Base-by-base conservation (phyloP, 345 rosid species). In the Fremontodendron californicum region DNA sequence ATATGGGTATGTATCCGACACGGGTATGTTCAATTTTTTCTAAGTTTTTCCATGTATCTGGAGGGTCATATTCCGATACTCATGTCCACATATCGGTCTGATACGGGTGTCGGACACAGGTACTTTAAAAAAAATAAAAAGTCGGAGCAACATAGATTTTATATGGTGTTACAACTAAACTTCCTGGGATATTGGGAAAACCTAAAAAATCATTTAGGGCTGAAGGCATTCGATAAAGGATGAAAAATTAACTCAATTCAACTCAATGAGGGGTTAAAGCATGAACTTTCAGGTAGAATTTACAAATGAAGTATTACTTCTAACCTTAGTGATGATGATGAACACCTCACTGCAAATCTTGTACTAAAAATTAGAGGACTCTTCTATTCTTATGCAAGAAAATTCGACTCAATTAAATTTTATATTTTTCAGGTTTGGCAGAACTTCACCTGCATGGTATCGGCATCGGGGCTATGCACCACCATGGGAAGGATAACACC, bases 401-500 rank as follows among this genome's bases (percentile, higher is more conserved):
- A 57, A 5, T 19, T 51, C 6, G 55, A 43, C 52, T 66, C 21
- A 2, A 9, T 19, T 76, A 6, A 6, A 25, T 73, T 67, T 23
- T 37, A 5, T 9, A 0, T 51, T 66, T 67, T 73, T 80, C 89
- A 94, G 98, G 98, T 88, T 35, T 93, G 99, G 99, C 79, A 82
- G 84, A 85, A 83, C 35, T 93, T 89, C 78, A 73, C 67, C 6
- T 96, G 98, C 77, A 64, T 79, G 68, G 92, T 87, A 35, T 85
- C 95, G 6, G 71, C 85, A 21, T 76, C 80, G 3, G 89, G 89
- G 43, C 15, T 52, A 73, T 93, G 99, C 89, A 81, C 79, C 33
- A 90, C 89, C 1, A 81, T 66, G 18, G 98, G 99, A 49, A 90
- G 97, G 83, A 87, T 93, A 82, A 96, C 93, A 2, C 99, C 91